phyloP scores from a whole-genome alignment of 176 grass and related monocot species.

The bread wheat (Triticum aestivum) region DNA sequence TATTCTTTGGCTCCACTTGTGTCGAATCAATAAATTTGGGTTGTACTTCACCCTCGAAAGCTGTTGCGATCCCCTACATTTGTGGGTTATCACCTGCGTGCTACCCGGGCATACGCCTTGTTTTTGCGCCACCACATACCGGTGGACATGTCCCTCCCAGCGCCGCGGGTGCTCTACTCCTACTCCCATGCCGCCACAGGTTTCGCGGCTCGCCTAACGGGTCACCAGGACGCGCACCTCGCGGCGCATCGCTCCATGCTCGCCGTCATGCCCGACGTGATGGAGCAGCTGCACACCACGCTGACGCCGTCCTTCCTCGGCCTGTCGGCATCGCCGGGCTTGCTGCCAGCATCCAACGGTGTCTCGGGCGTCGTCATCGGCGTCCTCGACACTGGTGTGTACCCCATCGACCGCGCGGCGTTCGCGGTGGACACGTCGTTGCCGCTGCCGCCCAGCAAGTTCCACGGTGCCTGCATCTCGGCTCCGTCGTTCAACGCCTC shows the following conservation, averaged over 20 bases:
- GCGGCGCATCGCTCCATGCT: neutral
- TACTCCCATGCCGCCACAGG: conserved; percentile 39
- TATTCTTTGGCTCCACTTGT: too few species aligned
- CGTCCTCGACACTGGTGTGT: neutral
- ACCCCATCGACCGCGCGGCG: neutral
- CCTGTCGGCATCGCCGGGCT: conserved; percentile 14
- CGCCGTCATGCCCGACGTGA: neutral
- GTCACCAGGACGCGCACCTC: neutral
- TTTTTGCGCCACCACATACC: neutral
- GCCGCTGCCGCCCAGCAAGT: neutral
- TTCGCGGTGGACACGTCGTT: conserved; percentile 1
- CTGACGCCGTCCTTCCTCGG: conserved; percentile 47
- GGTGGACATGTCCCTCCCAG: neutral
- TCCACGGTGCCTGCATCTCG: conserved; percentile 12
- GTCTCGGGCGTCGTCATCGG: conserved; percentile 30
- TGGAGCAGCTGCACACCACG: conserved; percentile 32
- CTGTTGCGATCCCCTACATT: too few species aligned
- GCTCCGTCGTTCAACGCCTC: conserved; percentile 10
- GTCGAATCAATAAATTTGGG: too few species aligned
- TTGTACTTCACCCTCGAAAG: too few species aligned
- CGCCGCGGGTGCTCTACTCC: conserved; percentile 2
- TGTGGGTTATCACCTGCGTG: too few species aligned
- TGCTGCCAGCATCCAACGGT: neutral
- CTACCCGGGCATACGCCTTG: neutral
- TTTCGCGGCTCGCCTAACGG: conserved; percentile 40